These are phyloP conservation scores for Xylariaceae sp. DNA, from an alignment of 2,329 filamentous ascomycete species.

Conservation along the genomic window DNA sequence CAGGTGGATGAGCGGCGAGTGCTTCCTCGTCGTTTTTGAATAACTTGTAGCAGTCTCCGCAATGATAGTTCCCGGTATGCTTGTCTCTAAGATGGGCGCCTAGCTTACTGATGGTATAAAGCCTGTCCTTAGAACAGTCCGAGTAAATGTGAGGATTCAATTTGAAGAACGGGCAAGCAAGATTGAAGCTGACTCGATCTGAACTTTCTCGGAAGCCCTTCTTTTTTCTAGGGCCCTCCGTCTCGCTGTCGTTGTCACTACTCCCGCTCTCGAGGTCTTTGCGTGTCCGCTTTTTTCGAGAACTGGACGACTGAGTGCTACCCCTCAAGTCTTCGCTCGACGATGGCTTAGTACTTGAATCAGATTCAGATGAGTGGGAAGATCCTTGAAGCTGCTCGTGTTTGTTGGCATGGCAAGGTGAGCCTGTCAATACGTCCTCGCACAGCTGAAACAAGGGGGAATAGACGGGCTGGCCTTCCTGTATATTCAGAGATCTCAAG, in stretches of 20 bases:
- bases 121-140: not conserved
- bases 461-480: too few relatives aligned
- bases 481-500: too few relatives aligned
- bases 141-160: constrained; percentile 1
- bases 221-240: not conserved
- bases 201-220: not conserved
- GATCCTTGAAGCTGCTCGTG: too few relatives aligned
- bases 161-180: constrained; percentile 4
- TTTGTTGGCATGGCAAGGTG: too few relatives aligned
- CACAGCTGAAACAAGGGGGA: too few relatives aligned
- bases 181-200: not conserved
- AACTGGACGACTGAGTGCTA: too few relatives aligned
- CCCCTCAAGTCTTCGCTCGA: too few relatives aligned
- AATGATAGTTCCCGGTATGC: not conserved
- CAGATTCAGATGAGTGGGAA: too few relatives aligned
- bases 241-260: constrained; percentile 1
- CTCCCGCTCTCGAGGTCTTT: not conserved
- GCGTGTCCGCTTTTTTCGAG: too few relatives aligned
- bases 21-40: not conserved
- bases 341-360: too few relatives aligned
- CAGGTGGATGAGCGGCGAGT: not conserved
- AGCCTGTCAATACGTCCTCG: too few relatives aligned
- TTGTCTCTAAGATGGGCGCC: not conserved
- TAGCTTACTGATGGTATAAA: not conserved
- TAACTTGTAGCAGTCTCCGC: not conserved